Evolutionary conservation across 176 grass and related monocot genomes (phyloP).

Genomic region (Eleusine coracana): DNA sequence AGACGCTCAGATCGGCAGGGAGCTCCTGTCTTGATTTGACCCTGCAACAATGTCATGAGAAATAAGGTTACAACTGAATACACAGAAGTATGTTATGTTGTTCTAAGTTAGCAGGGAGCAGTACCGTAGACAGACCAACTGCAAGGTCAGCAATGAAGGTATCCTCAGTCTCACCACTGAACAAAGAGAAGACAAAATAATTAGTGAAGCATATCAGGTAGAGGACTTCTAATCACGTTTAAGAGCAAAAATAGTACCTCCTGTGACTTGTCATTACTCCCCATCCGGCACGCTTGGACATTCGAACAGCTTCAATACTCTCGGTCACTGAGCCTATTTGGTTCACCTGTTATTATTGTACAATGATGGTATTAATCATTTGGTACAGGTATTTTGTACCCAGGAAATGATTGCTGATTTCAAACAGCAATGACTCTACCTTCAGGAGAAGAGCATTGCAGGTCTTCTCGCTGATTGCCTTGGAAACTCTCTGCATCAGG

Average conservation of each 20-base stretch:
- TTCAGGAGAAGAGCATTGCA: slow-evolving; percentile 98
- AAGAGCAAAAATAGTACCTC: slow-evolving; percentile 45
- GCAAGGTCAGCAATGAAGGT: slow-evolving; percentile 95
- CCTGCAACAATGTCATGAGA: slow-evolving; percentile 48
- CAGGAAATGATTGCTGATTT: background rate
- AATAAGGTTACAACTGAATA: slow-evolving; percentile 4
- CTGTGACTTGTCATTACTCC: slow-evolving; percentile 93
- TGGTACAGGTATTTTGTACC: background rate
- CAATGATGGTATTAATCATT: background rate
- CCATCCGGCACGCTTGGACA: slow-evolving; percentile 91
- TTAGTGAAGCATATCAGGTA: background rate
- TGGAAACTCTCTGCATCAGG: slow-evolving; percentile 75
- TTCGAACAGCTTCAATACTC: slow-evolving; percentile 93
- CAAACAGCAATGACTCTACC: slow-evolving; percentile 42
- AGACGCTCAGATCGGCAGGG: slow-evolving; percentile 96
- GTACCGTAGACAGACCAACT: slow-evolving; percentile 82
- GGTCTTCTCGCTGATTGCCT: slow-evolving; percentile 79
- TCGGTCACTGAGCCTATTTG: slow-evolving; percentile 95
- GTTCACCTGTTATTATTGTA: slow-evolving; percentile 59
- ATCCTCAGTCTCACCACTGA: slow-evolving; percentile 97
- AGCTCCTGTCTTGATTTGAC: slow-evolving; percentile 97
- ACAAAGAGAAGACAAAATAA: background rate
- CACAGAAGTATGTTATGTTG: background rate
- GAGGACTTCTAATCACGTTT: background rate
- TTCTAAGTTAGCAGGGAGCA: background rate